Conservation (phyloP, 1,284 basidiomycete species). For the Cystobasidium slooffiae region DNA sequence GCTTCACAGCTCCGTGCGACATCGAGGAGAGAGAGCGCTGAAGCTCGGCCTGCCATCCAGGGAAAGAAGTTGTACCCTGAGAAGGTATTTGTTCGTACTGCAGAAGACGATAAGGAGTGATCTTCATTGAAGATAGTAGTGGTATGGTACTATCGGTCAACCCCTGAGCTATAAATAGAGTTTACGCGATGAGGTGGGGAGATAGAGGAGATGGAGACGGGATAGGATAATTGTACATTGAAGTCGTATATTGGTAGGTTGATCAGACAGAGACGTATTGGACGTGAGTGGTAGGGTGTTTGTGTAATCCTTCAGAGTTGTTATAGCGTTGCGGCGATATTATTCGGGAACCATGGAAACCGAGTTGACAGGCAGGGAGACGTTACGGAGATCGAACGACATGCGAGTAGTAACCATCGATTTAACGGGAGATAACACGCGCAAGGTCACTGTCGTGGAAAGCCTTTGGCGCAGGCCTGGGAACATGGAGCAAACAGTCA, state of each 20-base stretch:
- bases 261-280: no score
- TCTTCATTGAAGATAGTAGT: no score
- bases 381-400: not conserved
- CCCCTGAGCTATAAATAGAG: constrained; percentile 12
- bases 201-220: not conserved
- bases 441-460: constrained; percentile 40
- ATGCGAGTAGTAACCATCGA: not conserved
- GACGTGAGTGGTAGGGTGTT: no score
- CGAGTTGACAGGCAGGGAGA: not conserved
- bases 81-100: no score
- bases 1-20: no score
- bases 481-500: not conserved
- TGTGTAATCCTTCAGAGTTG: no score
- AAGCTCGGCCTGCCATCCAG: no score
- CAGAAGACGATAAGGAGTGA: no score
- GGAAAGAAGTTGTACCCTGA: no score
- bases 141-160: not conserved
- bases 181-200: not conserved
- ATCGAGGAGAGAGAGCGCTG: no score
- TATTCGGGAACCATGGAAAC: not conserved
- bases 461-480: constrained; percentile 37
- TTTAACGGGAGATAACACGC: constrained; percentile 36
- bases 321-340: not conserved
- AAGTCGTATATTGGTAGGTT: no score
- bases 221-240: not conserved